Evolutionary conservation across 148 eudicot genomes (phyloP).

Genomic region (Rheum nobile): DNA sequence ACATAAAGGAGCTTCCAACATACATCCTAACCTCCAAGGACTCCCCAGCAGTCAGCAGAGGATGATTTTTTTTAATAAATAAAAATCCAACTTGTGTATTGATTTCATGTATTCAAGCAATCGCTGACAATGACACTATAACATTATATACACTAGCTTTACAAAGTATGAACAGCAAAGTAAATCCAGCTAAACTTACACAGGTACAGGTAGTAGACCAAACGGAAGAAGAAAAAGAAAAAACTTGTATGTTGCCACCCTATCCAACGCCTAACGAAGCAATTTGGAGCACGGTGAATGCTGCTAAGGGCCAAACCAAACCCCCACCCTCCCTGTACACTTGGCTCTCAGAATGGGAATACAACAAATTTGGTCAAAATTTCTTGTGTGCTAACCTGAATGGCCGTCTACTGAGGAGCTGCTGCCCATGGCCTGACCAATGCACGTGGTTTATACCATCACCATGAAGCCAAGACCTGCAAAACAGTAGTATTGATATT

Average conservation of each 20-base stretch:
- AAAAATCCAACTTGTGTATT: not conserved
- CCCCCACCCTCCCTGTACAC: conserved; percentile 29
- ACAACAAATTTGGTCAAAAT: conserved; percentile 56
- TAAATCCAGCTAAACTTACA: not conserved
- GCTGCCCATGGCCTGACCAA: conserved; percentile 13
- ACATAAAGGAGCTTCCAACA: too few species aligned
- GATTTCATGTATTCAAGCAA: not conserved
- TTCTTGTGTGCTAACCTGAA: conserved; percentile 18
- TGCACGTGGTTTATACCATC: not conserved
- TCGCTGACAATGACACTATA: not conserved
- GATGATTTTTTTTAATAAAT: not conserved
- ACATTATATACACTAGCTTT: conserved; percentile 1
- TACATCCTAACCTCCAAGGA: too few species aligned
- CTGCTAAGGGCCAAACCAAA: not conserved
- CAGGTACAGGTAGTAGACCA: conserved; percentile 1
- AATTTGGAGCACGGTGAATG: not conserved
- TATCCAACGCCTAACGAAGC: conserved; percentile 1
- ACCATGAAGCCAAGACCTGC: conserved; percentile 5
- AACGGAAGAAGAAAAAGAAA: not conserved
- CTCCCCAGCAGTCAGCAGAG: too few species aligned
- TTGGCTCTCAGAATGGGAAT: conserved; percentile 46
- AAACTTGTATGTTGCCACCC: not conserved
- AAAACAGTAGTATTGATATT: not conserved
- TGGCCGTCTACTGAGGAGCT: conserved; percentile 8
- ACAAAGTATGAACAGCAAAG: not conserved